Percentiles rank a stretch among this genome's conserved stretches.
These are phyloP conservation scores for Tricholoma saponaceum DNA, from an alignment of 768 basidiomycete genomes.

Conservation along the genomic window DNA sequence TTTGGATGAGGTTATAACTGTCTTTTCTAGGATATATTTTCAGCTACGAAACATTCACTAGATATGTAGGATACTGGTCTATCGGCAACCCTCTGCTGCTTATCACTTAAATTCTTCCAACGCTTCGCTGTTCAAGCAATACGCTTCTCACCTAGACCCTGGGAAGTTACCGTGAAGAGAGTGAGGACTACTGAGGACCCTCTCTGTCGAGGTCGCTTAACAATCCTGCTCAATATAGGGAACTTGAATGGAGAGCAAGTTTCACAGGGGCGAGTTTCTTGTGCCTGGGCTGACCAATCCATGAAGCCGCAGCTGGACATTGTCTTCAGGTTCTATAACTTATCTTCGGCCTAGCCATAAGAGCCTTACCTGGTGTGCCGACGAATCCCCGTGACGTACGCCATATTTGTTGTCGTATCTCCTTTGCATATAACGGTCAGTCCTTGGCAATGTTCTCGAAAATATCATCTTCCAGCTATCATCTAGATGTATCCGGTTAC, in stretches of 20 bases:
- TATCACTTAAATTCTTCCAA: constrained; percentile 25
- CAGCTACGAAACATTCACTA: constrained; percentile 38
- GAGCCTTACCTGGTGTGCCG: constrained; percentile 28
- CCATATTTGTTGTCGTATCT: too few relatives aligned
- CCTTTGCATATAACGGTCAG: not conserved
- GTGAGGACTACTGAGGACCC: constrained; percentile 6
- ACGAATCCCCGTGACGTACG: not conserved
- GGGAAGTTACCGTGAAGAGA: constrained; percentile 26
- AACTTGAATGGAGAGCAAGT: constrained; percentile 10
- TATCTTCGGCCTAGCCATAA: constrained; percentile 54
- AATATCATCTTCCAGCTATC: not conserved
- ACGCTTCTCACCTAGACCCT: constrained; percentile 37
- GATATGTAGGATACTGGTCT: constrained; percentile 39
- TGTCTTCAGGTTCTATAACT: constrained; percentile 42
- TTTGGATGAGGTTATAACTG: not conserved
- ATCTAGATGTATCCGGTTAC: not conserved
- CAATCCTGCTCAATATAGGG: constrained; percentile 12
- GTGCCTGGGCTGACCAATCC: not conserved
- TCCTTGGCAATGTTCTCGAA: not conserved
- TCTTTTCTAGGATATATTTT: constrained; percentile 28
- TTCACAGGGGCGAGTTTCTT: constrained; percentile 18
- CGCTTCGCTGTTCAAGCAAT: constrained; percentile 64
- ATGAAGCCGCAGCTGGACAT: not conserved
- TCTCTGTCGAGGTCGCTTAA: constrained; percentile 3
- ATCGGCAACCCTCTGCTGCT: constrained; percentile 2